A percentile compares a stretch with the other conserved stretches of the same genome.
Conservation (phyloP, 2,329 filamentous ascomycete species). For the Fusarium chaquense region DNA sequence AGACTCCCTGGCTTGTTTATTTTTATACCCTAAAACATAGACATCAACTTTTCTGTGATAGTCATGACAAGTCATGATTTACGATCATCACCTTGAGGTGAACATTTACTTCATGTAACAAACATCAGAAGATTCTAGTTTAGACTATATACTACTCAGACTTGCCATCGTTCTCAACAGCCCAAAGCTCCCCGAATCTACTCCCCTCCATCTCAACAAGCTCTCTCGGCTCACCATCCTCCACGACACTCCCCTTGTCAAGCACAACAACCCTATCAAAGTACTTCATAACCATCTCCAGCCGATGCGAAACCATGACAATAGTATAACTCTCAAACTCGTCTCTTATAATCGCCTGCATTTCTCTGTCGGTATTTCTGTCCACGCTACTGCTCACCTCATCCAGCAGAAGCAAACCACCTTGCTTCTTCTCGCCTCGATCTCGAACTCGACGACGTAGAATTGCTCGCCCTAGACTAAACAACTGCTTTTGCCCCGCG, state of each 20-base stretch:
- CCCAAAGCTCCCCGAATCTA: slow-evolving; percentile 51
- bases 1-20: no score
- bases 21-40: no score
- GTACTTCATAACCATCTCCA: slow-evolving; percentile 65
- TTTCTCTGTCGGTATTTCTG: slow-evolving; percentile 55
- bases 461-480: slow-evolving; percentile 71
- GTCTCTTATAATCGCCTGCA: slow-evolving; percentile 56
- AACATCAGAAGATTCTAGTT: not conserved
- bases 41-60: not conserved
- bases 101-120: not conserved
- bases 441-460: slow-evolving; percentile 53
- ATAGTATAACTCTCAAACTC: slow-evolving; percentile 65
- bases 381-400: slow-evolving; percentile 60
- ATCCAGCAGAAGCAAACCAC: slow-evolving; percentile 55
- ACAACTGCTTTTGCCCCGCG: slow-evolving; percentile 73
- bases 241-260: slow-evolving; percentile 61
- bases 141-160: not conserved
- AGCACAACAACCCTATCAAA: slow-evolving; percentile 63
- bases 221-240: slow-evolving; percentile 48
- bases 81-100: not conserved
- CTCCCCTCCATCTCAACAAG: slow-evolving; percentile 45
- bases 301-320: slow-evolving; percentile 60
- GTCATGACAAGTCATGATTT: not conserved
- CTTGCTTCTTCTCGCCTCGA: slow-evolving; percentile 30
- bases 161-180: slow-evolving; percentile 36